Percentiles rank a stretch among this genome's conserved stretches.
Conservation (phyloP, 2,329 filamentous ascomycete species). For the Fusarium incarnatum region DNA sequence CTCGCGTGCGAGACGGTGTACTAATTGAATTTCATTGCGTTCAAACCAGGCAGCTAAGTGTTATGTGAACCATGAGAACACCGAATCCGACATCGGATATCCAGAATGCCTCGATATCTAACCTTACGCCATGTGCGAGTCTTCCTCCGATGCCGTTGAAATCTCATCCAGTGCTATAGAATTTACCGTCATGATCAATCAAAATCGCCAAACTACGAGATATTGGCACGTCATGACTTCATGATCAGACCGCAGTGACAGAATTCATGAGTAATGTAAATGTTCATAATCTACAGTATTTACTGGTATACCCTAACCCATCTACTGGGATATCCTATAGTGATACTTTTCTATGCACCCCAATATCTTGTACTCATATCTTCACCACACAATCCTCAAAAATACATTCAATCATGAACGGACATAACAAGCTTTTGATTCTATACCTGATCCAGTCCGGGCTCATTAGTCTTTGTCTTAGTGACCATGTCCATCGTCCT, state of each 20-base stretch:
- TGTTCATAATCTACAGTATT: neutral
- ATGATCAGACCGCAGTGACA: neutral
- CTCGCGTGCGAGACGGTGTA: conserved; percentile 36
- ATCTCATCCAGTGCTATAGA: neutral
- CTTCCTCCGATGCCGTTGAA: neutral
- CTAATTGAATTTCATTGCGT: conserved; percentile 43
- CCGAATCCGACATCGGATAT: neutral
- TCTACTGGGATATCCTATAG: neutral
- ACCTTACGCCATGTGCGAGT: neutral
- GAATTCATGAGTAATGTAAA: neutral
- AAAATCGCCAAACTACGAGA: neutral
- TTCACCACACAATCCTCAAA: conserved; percentile 23
- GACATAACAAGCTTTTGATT: conserved; percentile 46
- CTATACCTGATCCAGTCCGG: conserved; percentile 41
- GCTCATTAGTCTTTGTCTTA: conserved; percentile 54
- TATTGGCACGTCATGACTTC: neutral
- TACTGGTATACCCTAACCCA: conserved; percentile 1
- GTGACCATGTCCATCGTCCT: conserved; percentile 87
- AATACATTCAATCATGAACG: conserved; percentile 37
- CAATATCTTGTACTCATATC: conserved; percentile 1
- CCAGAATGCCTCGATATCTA: neutral
- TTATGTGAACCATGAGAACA: neutral
- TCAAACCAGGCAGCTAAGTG: neutral
- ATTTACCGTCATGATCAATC: neutral
- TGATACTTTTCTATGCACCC: neutral